phyloP scores from a whole-genome alignment of 1,284 basidiomycete species.

The Mixia osmundae region DNA sequence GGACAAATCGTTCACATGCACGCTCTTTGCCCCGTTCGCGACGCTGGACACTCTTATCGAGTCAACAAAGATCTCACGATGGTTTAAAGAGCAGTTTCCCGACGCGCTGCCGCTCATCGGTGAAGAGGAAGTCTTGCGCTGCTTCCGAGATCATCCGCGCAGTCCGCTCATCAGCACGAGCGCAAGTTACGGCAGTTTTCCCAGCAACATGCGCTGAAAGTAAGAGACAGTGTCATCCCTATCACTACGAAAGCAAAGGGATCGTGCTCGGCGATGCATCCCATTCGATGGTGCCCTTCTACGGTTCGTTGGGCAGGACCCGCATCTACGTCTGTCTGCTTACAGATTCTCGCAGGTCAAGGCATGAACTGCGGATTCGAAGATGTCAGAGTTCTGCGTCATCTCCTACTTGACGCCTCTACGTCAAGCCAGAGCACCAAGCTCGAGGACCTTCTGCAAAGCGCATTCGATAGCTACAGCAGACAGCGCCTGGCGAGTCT shows the following conservation, averaged over 20 bases:
- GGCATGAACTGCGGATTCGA: conserved; percentile 94
- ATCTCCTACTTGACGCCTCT: conserved; percentile 19
- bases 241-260: conserved; percentile 69
- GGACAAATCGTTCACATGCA: conserved; percentile 53
- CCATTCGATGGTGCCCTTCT: conserved; percentile 87
- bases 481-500: conserved; percentile 62
- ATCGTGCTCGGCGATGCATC: conserved; percentile 82
- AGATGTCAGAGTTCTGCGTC: conserved; percentile 66
- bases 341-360: conserved; percentile 31
- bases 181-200: conserved; percentile 28
- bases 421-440: conserved; percentile 21
- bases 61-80: conserved; percentile 37
- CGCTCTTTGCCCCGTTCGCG: conserved; percentile 66
- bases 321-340: not conserved
- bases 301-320: conserved; percentile 26
- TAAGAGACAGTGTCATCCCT: conserved; percentile 44
- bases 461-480: conserved; percentile 52
- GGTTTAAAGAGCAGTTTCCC: conserved; percentile 68
- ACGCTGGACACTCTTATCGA: conserved; percentile 46
- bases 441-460: conserved; percentile 35
- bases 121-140: conserved; percentile 43
- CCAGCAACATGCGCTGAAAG: not conserved
- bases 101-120: conserved; percentile 69
- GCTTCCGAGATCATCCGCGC: conserved; percentile 59
- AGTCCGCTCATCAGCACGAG: conserved; percentile 76